Percentiles rank a stretch among this genome's conserved stretches.
These are phyloP conservation scores for Fraxinus angustifolia DNA, from an alignment of 305 asterid species.

Conservation along the genomic window DNA sequence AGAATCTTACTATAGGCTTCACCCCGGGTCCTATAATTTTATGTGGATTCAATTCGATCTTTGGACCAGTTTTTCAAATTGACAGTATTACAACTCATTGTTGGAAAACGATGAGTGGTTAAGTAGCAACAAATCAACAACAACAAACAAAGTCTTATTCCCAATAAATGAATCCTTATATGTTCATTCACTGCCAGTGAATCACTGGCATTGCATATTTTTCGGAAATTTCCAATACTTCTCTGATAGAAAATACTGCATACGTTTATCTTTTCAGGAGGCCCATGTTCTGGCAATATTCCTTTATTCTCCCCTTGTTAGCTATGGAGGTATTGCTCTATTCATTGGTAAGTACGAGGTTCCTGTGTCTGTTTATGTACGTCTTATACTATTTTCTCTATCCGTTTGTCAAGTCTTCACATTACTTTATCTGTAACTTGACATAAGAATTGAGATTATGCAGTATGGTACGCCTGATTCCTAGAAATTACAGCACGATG, in stretches of 20 bases:
- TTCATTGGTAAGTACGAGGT: slow-evolving; percentile 59
- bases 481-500: neutral
- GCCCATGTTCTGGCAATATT: slow-evolving; percentile 78
- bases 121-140: neutral
- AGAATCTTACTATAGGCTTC: slow-evolving; percentile 10
- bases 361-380: neutral
- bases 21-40: neutral
- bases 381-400: neutral
- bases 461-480: neutral
- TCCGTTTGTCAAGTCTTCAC: neutral
- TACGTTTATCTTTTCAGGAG: slow-evolving; percentile 50
- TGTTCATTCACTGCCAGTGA: neutral
- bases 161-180: neutral
- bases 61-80: neutral
- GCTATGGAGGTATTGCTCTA: slow-evolving; percentile 86
- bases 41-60: neutral
- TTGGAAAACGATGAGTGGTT: neutral
- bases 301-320: slow-evolving; percentile 78
- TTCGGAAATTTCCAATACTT: neutral
- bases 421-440: neutral
- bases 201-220: neutral
- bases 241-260: neutral
- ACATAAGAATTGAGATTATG: neutral
- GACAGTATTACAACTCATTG: neutral
- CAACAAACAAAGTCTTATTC: neutral